Evolutionary conservation across 1,139 yeast species (phyloP).

Genomic region (Kurtzmaniella quercitrusa): DNA sequence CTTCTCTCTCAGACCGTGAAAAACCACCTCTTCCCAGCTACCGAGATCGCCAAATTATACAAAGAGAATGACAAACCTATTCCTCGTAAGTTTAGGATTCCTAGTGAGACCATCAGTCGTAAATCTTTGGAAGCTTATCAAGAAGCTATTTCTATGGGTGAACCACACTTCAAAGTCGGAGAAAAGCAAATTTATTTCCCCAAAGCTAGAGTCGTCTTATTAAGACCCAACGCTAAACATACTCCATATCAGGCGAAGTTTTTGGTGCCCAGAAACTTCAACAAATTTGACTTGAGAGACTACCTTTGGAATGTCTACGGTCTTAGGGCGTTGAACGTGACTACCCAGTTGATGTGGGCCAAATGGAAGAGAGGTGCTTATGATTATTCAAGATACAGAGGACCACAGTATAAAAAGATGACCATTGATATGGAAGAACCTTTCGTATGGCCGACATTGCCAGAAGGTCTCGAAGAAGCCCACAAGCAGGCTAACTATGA

Average conservation of each 20-base stretch:
- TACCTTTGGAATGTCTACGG: slow-evolving; percentile 87
- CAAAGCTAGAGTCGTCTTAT: slow-evolving; percentile 69
- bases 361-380: slow-evolving; percentile 58
- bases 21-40: slow-evolving; percentile 39
- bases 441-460: slow-evolving; percentile 84
- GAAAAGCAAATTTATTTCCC: slow-evolving; percentile 74
- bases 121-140: slow-evolving; percentile 42
- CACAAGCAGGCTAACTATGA: slow-evolving; percentile 18
- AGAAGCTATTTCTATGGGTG: slow-evolving; percentile 57
- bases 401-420: slow-evolving; percentile 87
- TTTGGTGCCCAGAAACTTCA: slow-evolving; percentile 85
- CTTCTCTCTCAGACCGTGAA: slow-evolving; percentile 39
- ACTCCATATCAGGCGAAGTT: slow-evolving; percentile 96
- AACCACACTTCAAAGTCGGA: slow-evolving; percentile 81
- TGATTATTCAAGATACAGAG: slow-evolving; percentile 69
- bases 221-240: slow-evolving; percentile 89
- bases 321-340: slow-evolving; percentile 78
- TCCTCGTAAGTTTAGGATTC: slow-evolving; percentile 36
- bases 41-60: slow-evolving; percentile 33
- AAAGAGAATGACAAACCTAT: slow-evolving; percentile 38
- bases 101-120: slow-evolving; percentile 35
- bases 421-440: slow-evolving; percentile 92
- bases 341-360: slow-evolving; percentile 80
- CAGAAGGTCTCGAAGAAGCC: slow-evolving; percentile 22
- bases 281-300: slow-evolving; percentile 87